Evolutionary conservation across 768 basidiomycete species (phyloP).

Genomic region (Mycena albidolilacea): DNA sequence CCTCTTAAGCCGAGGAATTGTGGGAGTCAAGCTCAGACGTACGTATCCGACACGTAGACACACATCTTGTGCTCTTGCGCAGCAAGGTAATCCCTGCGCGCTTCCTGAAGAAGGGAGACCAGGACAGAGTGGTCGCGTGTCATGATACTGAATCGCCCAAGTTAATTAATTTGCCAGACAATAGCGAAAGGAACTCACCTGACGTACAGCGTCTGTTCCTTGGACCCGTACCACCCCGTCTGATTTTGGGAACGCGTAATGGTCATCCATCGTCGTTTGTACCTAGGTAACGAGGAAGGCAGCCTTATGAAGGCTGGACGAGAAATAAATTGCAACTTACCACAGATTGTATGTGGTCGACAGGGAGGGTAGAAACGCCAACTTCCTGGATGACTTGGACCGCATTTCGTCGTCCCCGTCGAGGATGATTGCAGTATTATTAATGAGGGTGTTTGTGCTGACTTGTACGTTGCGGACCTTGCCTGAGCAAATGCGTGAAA

Average conservation of each 20-base stretch:
- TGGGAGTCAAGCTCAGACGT: constrained; percentile 9
- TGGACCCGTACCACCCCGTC: constrained; percentile 40
- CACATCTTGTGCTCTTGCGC: constrained; percentile 58
- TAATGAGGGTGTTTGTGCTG: constrained; percentile 53
- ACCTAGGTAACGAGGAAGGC: constrained; percentile 16
- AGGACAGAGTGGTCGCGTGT: constrained; percentile 56
- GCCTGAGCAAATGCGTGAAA: constrained; percentile 43
- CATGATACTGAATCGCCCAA: constrained; percentile 53
- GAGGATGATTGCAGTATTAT: constrained; percentile 44
- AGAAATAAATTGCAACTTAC: constrained; percentile 18
- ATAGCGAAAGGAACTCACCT: constrained; percentile 44
- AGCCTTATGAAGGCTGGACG: too few species aligned
- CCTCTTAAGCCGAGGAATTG: not conserved
- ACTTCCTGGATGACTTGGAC: constrained; percentile 41
- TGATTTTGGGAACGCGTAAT: constrained; percentile 45
- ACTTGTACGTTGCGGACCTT: constrained; percentile 64
- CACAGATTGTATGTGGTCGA: constrained; percentile 50
- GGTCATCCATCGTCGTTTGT: constrained; percentile 50
- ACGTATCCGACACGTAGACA: constrained; percentile 60
- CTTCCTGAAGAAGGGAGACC: constrained; percentile 57
- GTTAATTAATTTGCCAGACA: constrained; percentile 6
- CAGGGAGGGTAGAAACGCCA: constrained; percentile 51
- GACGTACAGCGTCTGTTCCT: constrained; percentile 46
- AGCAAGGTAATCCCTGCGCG: constrained; percentile 54
- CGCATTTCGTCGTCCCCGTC: constrained; percentile 46